These are phyloP conservation scores for Macrophomina phaseolina DNA, from an alignment of 2,329 filamentous ascomycete genomes.

Conservation along the genomic window DNA sequence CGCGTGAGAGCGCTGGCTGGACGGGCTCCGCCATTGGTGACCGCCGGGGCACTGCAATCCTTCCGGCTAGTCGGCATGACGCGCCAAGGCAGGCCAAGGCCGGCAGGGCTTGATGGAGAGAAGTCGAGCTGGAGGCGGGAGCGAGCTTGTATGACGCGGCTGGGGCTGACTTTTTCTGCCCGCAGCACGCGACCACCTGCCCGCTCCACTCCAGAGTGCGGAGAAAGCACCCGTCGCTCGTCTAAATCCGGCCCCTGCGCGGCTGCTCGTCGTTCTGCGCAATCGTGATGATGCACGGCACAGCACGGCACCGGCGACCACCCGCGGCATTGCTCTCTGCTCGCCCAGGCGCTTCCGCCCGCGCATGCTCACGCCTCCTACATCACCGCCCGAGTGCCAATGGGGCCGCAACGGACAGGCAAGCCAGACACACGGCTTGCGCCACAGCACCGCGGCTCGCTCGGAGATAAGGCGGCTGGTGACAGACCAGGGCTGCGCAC, in stretches of 20 bases:
- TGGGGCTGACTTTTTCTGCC: background rate
- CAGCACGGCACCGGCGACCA: background rate
- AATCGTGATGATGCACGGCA: background rate
- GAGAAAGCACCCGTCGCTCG: background rate
- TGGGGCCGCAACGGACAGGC: conserved; percentile 3
- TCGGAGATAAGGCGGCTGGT: conserved; percentile 6
- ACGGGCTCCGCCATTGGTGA: background rate
- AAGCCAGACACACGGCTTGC: background rate
- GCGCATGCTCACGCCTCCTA: background rate
- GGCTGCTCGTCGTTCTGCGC: background rate
- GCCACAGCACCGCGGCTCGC: background rate
- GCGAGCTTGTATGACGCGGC: conserved; percentile 11
- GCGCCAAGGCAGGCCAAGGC: conserved; percentile 14
- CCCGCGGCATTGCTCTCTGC: background rate
- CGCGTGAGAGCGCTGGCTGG: conserved; percentile 10
- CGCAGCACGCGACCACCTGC: conserved; percentile 17
- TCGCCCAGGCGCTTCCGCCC: background rate
- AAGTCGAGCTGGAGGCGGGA: background rate
- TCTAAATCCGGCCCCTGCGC: background rate
- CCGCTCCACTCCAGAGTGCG: conserved; percentile 3
- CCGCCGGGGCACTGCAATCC: background rate
- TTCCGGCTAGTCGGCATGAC: conserved; percentile 20
- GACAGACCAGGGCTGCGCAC: too few relatives aligned
- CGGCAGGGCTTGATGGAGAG: background rate
- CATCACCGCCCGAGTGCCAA: background rate